Conservation (phyloP, 2,329 filamentous ascomycete species). For the Phialophora chinensis region DNA sequence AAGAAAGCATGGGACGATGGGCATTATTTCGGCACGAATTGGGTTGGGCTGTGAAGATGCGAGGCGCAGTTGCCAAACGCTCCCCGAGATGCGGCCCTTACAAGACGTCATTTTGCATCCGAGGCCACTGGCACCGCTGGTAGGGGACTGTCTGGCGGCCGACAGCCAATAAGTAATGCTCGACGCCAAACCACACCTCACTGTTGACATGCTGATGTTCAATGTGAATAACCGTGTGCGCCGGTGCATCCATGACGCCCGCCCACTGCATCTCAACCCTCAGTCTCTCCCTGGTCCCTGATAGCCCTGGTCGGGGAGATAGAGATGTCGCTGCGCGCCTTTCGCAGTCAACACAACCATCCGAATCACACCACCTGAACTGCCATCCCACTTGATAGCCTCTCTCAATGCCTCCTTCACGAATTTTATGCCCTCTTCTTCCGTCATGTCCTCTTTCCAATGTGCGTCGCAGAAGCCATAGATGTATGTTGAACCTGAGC, state of each 20-base stretch:
- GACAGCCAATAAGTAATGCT: neutral
- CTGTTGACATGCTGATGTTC: conserved; percentile 2
- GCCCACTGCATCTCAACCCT: conserved; percentile 2
- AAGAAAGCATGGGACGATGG: conserved; percentile 1
- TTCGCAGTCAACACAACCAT: conserved; percentile 94
- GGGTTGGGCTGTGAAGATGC: conserved; percentile 8
- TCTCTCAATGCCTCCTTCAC: conserved; percentile 90
- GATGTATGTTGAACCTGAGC: conserved; percentile 98
- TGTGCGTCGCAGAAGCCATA: conserved; percentile 98
- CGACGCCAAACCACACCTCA: conserved; percentile 1
- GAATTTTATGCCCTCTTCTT: conserved; percentile 86
- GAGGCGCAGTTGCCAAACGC: neutral
- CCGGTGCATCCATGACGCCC: conserved; percentile 42
- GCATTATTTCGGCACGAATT: conserved; percentile 8
- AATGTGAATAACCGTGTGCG: conserved; percentile 34
- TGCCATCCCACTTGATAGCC: conserved; percentile 99
- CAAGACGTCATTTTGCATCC: conserved; percentile 8
- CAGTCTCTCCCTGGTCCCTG: conserved; percentile 67
- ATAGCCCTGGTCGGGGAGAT: conserved; percentile 92
- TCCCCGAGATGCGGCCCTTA: neutral
- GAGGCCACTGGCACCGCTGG: neutral
- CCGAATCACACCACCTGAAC: conserved; percentile 95
- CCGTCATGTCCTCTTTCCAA: conserved; percentile 94
- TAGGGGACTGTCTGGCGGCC: neutral
- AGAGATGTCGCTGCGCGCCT: conserved; percentile 90